Conservation (phyloP, 495 filamentous ascomycete genomes). For the Daldinia vernicosa region DNA sequence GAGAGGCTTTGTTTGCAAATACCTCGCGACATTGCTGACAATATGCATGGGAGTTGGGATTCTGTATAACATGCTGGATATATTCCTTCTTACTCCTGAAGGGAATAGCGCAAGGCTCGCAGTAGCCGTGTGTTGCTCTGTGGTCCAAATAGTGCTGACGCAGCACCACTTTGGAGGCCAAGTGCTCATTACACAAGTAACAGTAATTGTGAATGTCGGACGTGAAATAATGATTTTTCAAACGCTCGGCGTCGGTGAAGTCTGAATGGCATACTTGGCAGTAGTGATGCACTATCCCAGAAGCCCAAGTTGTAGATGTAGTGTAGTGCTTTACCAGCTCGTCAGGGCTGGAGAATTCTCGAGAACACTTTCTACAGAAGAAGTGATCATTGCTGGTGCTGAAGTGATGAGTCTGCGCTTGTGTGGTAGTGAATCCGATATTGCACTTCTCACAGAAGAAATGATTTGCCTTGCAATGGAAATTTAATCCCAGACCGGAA, state of each 20-base stretch:
- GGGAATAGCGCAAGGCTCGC: background rate
- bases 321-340: background rate
- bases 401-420: background rate
- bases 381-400: background rate
- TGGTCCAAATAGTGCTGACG: background rate
- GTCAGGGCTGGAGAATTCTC: background rate
- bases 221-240: conserved; percentile 3
- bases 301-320: background rate
- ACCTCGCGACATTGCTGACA: background rate
- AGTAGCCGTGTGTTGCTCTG: background rate
- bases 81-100: conserved; percentile 4
- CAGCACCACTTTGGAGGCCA: background rate
- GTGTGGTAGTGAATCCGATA: background rate
- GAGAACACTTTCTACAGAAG: conserved; percentile 9
- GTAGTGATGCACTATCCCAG: background rate
- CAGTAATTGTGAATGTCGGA: conserved; percentile 10
- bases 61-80: background rate
- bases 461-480: conserved; percentile 5
- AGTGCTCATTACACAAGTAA: background rate
- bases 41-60: background rate
- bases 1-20: background rate
- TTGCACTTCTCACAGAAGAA: conserved; percentile 10
- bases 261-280: conserved; percentile 13
- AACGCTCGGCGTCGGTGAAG: background rate
- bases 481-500: background rate